Percentiles rank a stretch among this genome's conserved stretches.
Conservation (phyloP, 2,329 filamentous ascomycete species). For the Aspergillus bombycis region DNA sequence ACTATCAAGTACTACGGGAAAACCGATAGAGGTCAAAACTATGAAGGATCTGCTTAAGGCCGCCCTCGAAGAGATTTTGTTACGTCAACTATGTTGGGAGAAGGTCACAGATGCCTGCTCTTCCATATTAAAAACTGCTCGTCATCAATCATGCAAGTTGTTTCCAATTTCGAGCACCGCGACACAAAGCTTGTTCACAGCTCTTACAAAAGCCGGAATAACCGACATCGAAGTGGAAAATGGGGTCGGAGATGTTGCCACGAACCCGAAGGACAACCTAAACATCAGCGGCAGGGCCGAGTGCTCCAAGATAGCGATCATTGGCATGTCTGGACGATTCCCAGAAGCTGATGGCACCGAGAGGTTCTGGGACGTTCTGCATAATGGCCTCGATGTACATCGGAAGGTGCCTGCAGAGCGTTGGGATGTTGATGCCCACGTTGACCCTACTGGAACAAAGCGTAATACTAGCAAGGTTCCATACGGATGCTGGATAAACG, state of each 20-base stretch:
- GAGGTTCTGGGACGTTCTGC: constrained; percentile 73
- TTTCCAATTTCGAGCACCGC: constrained; percentile 37
- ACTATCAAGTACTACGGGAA: constrained; percentile 36
- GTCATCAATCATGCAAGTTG: constrained; percentile 25
- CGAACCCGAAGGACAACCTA: constrained; percentile 14
- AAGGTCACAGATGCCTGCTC: constrained; percentile 40
- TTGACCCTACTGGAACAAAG: constrained; percentile 70
- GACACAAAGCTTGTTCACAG: constrained; percentile 35
- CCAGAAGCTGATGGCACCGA: constrained; percentile 74
- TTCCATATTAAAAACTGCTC: constrained; percentile 23
- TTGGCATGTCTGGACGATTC: constrained; percentile 79
- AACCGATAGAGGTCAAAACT: constrained; percentile 31
- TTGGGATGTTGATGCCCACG: constrained; percentile 72
- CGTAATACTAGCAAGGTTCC: constrained; percentile 78
- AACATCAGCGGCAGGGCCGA: constrained; percentile 4
- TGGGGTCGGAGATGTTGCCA: constrained; percentile 28
- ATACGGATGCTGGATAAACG: constrained; percentile 75
- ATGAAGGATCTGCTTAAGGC: constrained; percentile 36
- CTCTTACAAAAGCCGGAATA: constrained; percentile 32
- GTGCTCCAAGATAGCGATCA: constrained; percentile 75
- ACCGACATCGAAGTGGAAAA: constrained; percentile 23
- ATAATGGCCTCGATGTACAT: constrained; percentile 75
- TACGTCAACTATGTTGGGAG: constrained; percentile 46
- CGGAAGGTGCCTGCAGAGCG: constrained; percentile 63
- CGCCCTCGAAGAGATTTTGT: constrained; percentile 42